Evolutionary conservation across 805 yeast genomes (phyloP).

Genomic region (Candida tallmaniae): DNA sequence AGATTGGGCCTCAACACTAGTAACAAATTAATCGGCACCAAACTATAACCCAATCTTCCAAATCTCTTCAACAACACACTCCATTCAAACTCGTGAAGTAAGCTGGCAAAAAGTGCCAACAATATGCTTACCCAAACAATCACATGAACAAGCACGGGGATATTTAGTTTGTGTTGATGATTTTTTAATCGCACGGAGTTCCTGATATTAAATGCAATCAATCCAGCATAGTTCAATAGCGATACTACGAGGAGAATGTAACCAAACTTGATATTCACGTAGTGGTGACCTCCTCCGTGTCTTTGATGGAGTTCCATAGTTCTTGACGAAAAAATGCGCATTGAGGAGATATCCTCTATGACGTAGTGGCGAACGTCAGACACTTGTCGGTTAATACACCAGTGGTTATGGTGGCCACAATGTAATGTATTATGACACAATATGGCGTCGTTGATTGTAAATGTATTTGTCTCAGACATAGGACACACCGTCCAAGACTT

Average conservation of each 20-base stretch:
- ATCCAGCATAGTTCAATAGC: constrained; percentile 18
- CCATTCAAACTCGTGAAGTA: constrained; percentile 22
- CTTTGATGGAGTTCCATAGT: constrained; percentile 19
- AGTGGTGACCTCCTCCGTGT: constrained; percentile 51
- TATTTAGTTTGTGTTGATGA: constrained; percentile 27
- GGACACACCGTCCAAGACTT: too few relatives aligned
- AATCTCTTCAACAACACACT: constrained; percentile 40
- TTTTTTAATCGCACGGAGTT: constrained; percentile 10
- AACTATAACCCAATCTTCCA: constrained; percentile 57
- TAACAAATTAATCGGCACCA: constrained; percentile 55
- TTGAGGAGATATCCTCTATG: too few relatives aligned
- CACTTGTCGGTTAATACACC: too few relatives aligned
- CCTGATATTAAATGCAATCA: neutral
- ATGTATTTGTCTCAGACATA: too few relatives aligned
- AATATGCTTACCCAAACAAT: constrained; percentile 22
- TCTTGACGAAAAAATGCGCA: too few relatives aligned
- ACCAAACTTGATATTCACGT: constrained; percentile 58
- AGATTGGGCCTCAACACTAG: constrained; percentile 53
- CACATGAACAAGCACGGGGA: constrained; percentile 24
- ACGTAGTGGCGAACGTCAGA: too few relatives aligned
- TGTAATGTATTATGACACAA: too few relatives aligned
- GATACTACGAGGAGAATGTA: constrained; percentile 44
- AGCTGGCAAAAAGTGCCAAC: constrained; percentile 19
- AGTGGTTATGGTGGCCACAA: too few relatives aligned
- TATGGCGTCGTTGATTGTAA: too few relatives aligned